Percentiles rank a stretch among this genome's conserved stretches.
Conservation (phyloP, 202 grass and related monocot genomes). For the Setaria italica region DNA sequence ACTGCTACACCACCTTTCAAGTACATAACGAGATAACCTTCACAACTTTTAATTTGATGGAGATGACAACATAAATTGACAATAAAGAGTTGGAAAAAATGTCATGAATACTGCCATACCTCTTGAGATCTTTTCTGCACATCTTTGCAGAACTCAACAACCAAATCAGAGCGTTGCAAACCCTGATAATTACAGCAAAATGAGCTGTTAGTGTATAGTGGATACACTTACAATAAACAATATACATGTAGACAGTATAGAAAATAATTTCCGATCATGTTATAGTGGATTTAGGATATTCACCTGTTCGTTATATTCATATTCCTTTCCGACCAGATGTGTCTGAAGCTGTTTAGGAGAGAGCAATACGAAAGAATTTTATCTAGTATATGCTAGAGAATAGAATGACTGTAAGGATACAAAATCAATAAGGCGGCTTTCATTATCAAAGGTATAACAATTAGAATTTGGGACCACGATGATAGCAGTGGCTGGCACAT, state of each 20-base stretch:
- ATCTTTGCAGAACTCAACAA: slow-evolving; percentile 92
- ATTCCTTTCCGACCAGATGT: slow-evolving; percentile 61
- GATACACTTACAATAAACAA: slow-evolving; percentile 18
- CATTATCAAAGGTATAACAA: slow-evolving; percentile 82
- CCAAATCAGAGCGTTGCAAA: slow-evolving; percentile 54
- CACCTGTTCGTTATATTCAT: slow-evolving; percentile 83
- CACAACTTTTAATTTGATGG: not conserved
- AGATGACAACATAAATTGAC: slow-evolving; percentile 12
- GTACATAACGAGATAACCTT: slow-evolving; percentile 23
- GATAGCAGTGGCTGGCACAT: slow-evolving; percentile 38
- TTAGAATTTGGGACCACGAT: slow-evolving; percentile 71
- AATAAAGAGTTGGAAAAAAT: slow-evolving; percentile 27
- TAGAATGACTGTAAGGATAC: slow-evolving; percentile 72
- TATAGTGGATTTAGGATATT: slow-evolving; percentile 29
- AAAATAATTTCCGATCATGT: slow-evolving; percentile 6
- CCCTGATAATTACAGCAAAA: slow-evolving; percentile 58
- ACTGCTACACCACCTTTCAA: slow-evolving; percentile 24
- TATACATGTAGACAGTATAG: slow-evolving; percentile 15
- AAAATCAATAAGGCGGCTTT: slow-evolving; percentile 87
- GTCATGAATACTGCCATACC: slow-evolving; percentile 33
- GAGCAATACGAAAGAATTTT: slow-evolving; percentile 47
- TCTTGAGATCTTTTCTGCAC: slow-evolving; percentile 84
- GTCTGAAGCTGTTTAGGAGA: slow-evolving; percentile 74
- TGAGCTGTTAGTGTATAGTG: slow-evolving; percentile 40
- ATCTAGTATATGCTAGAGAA: slow-evolving; percentile 13